phyloP scores from a whole-genome alignment of 176 grass and related monocot species.

The Triticum turgidum region DNA sequence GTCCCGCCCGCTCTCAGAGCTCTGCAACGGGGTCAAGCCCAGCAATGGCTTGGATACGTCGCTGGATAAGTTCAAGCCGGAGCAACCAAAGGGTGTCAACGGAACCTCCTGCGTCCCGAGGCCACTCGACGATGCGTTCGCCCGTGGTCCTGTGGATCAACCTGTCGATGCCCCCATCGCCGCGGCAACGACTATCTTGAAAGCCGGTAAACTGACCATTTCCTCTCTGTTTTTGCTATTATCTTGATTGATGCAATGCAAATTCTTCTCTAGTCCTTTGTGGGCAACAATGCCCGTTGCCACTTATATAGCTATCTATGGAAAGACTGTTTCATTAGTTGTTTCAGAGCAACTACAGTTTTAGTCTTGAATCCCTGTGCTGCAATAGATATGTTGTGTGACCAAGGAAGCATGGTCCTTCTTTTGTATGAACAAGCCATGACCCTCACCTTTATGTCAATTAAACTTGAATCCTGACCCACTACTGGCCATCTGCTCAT shows the following conservation, averaged over 20 bases:
- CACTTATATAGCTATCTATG: constrained; percentile 11
- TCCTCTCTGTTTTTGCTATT: not conserved
- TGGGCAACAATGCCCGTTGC: not conserved
- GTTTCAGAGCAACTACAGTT: not conserved
- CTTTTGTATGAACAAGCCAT: not conserved
- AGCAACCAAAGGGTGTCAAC: not conserved
- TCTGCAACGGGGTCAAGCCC: constrained; percentile 36
- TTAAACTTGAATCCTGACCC: not conserved
- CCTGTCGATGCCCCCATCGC: constrained; percentile 37
- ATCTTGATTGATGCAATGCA: not conserved
- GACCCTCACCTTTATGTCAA: not conserved
- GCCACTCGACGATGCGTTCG: constrained; percentile 31
- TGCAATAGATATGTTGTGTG: not conserved
- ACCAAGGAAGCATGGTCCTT: not conserved
- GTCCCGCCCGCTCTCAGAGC: constrained; percentile 60
- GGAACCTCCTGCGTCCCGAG: constrained; percentile 28
- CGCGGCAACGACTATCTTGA: constrained; percentile 30
- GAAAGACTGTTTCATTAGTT: not conserved
- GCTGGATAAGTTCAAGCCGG: constrained; percentile 25
- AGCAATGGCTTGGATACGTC: constrained; percentile 26
- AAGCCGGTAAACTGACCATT: constrained; percentile 43
- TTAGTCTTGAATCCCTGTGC: not conserved
- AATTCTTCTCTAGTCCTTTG: not conserved
- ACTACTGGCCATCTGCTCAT: not conserved
- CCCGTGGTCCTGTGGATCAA: constrained; percentile 25